These are phyloP conservation scores for Gleditsia sinensis DNA, from an alignment of 306 rosid species.

Conservation along the genomic window DNA sequence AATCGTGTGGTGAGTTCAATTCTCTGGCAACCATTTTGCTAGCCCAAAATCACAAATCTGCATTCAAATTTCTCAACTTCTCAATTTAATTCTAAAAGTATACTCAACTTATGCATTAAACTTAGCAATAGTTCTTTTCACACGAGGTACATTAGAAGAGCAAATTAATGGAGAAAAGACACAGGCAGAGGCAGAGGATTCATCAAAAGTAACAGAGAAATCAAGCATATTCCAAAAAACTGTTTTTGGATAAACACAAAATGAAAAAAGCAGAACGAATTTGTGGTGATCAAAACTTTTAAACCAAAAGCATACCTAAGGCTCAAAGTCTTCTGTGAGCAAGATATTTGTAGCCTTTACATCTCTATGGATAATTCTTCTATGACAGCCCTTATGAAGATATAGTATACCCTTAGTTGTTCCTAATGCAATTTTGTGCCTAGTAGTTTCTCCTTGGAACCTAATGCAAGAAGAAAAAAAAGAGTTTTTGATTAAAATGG, in stretches of 20 bases:
- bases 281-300: slow-evolving; percentile 27
- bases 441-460: slow-evolving; percentile 67
- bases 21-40: too few species aligned
- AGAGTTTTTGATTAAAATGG: not conserved
- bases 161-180: not conserved
- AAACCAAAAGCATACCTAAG: slow-evolving; percentile 62
- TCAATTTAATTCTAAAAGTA: not conserved
- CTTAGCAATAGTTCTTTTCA: not conserved
- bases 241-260: slow-evolving; percentile 27
- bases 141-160: not conserved
- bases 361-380: too few species aligned
- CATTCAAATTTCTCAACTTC: not conserved
- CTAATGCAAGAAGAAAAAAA: slow-evolving; percentile 34
- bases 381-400: slow-evolving; percentile 90
- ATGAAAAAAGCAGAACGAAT: not conserved
- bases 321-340: slow-evolving; percentile 75
- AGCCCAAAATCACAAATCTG: too few species aligned
- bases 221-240: slow-evolving; percentile 16
- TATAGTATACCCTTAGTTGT: slow-evolving; percentile 70
- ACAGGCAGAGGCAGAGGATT: not conserved
- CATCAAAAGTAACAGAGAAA: slow-evolving; percentile 15
- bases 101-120: not conserved
- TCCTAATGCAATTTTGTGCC: slow-evolving; percentile 82
- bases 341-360: slow-evolving; percentile 93
- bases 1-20: too few species aligned